Evolutionary conservation across 2,329 filamentous ascomycete species (phyloP), one percentile per base, ranked within the genome.

Genomic region (Elsinoe fawcettii): DNA sequence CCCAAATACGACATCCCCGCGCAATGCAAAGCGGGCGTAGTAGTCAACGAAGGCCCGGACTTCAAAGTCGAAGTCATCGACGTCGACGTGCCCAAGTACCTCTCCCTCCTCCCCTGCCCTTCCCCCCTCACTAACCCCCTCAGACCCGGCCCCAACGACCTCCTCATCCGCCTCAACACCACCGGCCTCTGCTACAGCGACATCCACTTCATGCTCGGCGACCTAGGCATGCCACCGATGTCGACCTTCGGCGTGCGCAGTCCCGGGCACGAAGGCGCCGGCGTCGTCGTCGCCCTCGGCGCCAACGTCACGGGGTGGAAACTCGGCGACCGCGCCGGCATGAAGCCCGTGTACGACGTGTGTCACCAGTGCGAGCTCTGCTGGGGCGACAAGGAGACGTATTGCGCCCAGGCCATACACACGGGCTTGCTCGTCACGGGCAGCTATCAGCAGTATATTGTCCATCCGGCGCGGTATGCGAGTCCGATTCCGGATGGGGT

Each of bases 371-470:
- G 78, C 65, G 71, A 75, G 27, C 65, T 73, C 18, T 82, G 80
- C 69, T 76, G 75, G 65, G 71, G 69, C 5, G 79, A 76, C 18
- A 74, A 75, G 41, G 80, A 83, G 64, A 77, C 76, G 36, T 80
- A 82, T 64, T 80, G 78, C 61, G 59, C 66, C 23, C 70, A 72
- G 22, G 74, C 68, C 9, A 67, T 76, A n/a, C 66, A 71, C 60
- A 80, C 72, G 4, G 80, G 73, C 32, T 69, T 80, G 55, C 66
- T 65, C 49, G 69, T 60, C 51, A 70, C 70, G 36, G 70, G 80
- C 1, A 78, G 78, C 1, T 84, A 82, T 65, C 77, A 82, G 66
- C 78, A 84, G 65, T 85, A 84, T 65, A 69, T 83, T 37, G 72
- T 75, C 11, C 77, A 75, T 1, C 80, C 81, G 0, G 80, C 79